Base-by-base conservation (phyloP, 2,329 filamentous ascomycete species). In the Fusarium euwallaceae region DNA sequence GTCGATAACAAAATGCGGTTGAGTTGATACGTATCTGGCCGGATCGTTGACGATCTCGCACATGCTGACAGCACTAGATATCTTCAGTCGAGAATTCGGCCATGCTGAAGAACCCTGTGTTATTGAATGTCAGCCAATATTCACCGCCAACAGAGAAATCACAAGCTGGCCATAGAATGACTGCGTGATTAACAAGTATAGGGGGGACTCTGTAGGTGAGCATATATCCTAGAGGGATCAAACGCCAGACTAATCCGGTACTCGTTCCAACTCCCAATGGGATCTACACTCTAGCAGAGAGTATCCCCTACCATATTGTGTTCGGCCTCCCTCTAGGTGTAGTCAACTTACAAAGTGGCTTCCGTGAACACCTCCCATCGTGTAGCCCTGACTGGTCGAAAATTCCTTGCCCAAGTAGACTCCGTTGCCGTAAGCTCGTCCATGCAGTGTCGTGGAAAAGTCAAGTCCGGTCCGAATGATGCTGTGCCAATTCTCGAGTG, bases 1-100 rank as follows among this genome's bases (percentile, higher is more conserved):
- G 29, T 89, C 81, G 1, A 98, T 91, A 10, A 98, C 95, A 56
- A 94, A 91, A 82, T 92, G 90, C 0, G 92, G 92, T 0, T 0
- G 73, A 0, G 10, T 76, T 71, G 84, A 88, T 6, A 87, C 81
- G 77, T 94, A 98, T 53, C 92, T 78, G 0, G 81, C 61, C 0
- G 94, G 91, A 0, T 87, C 86, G 79, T 98, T 98, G 78, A 97
- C 91, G 53, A 98, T 91, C 80, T 98, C 95, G 77, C 95, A 97
- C 55, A 98, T 84, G 36, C 94, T 93, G 53, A 98, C 84, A 1
- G 92, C 92, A 1, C 77, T 77, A 1, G 73, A 78, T 27, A 94
- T 85, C 12, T 88, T 86, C 36, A 98, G 84, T 11, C 87, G 83
- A 24, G 94, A 97, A 41, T 88, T 87, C 2, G 89, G 87, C 95